These are phyloP conservation scores for Cerioporus squamosus DNA, from an alignment of 1,284 basidiomycete species.

Conservation along the genomic window DNA sequence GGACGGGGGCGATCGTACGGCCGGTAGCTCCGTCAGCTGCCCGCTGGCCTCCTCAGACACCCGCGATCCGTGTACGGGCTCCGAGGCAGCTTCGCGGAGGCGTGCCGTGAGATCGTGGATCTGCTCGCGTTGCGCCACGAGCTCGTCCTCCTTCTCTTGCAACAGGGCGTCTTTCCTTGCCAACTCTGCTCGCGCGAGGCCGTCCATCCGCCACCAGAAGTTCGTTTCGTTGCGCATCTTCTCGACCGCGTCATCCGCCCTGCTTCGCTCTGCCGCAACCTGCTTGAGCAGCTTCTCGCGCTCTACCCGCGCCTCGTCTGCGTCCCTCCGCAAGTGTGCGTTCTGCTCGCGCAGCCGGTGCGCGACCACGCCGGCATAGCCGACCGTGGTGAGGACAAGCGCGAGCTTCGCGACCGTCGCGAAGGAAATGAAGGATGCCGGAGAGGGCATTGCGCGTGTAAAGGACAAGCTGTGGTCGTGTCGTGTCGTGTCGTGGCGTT, in stretches of 20 bases:
- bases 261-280: slow-evolving; percentile 7
- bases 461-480: slow-evolving; percentile 1
- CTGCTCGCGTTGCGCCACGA: slow-evolving; percentile 19
- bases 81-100: slow-evolving; percentile 4
- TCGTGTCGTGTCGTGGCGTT: neutral
- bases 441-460: slow-evolving; percentile 14
- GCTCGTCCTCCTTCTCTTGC: slow-evolving; percentile 9
- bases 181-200: slow-evolving; percentile 19
- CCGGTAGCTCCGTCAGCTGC: slow-evolving; percentile 37
- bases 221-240: slow-evolving; percentile 14
- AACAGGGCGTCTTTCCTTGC: slow-evolving; percentile 10
- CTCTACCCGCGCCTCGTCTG: slow-evolving; percentile 15
- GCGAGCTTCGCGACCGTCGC: slow-evolving; percentile 23
- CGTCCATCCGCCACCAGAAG: slow-evolving; percentile 27
- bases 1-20: slow-evolving; percentile 26
- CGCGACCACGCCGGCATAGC: slow-evolving; percentile 20
- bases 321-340: slow-evolving; percentile 17
- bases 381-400: slow-evolving; percentile 22
- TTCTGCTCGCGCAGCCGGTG: slow-evolving; percentile 18
- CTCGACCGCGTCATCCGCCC: slow-evolving; percentile 7
- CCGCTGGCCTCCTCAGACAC: slow-evolving; percentile 34
- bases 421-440: slow-evolving; percentile 21
- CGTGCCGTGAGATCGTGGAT: slow-evolving; percentile 15
- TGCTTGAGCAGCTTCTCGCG: slow-evolving; percentile 14
- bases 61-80: neutral